Evolutionary conservation across 108 stramenopile genomes (phyloP).

Genomic region (Fragilaria crotonensis): DNA sequence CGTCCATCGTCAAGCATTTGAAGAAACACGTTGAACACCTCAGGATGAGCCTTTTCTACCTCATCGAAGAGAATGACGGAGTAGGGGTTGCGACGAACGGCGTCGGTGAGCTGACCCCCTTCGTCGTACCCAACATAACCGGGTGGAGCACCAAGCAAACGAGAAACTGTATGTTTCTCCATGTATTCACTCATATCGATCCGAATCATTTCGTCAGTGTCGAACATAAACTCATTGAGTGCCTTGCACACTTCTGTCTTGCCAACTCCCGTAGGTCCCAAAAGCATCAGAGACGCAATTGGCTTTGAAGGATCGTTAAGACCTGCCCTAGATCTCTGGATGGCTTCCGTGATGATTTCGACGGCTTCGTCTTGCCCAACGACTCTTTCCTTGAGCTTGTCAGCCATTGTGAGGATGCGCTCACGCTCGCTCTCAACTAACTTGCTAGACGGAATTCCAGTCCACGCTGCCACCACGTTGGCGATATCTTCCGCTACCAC

Average conservation of each 20-base stretch:
- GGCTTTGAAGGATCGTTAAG: conserved; percentile 86
- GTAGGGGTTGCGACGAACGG: conserved; percentile 94
- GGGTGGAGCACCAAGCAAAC: conserved; percentile 94
- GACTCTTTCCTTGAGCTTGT: conserved; percentile 76
- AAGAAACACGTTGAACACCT: conserved; percentile 96
- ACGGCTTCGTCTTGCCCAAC: conserved; percentile 94
- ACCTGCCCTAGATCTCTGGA: conserved; percentile 89
- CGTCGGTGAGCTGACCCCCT: conserved; percentile 98
- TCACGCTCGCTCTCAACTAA: conserved; percentile 87
- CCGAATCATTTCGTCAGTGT: conserved; percentile 85
- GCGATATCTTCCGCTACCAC: conserved; percentile 96
- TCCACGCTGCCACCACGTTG: conserved; percentile 86
- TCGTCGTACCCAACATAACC: conserved; percentile 98
- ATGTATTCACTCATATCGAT: conserved; percentile 98
- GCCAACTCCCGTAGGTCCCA: conserved; percentile 88
- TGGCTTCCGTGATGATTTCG: conserved; percentile 83
- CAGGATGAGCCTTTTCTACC: conserved; percentile 98
- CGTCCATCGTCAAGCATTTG: conserved; percentile 98
- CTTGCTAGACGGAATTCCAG: conserved; percentile 87
- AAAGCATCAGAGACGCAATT: conserved; percentile 87
- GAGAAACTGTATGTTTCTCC: conserved; percentile 92
- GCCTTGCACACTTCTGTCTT: conserved; percentile 97
- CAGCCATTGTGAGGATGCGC: conserved; percentile 88
- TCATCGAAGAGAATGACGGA: conserved; percentile 95
- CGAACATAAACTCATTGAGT: conserved; percentile 87